A percentile compares a stretch with the other conserved stretches of the same genome.
phyloP scores from a whole-genome alignment of 2,329 filamentous ascomycete genomes.

The Penicillium sp. region DNA sequence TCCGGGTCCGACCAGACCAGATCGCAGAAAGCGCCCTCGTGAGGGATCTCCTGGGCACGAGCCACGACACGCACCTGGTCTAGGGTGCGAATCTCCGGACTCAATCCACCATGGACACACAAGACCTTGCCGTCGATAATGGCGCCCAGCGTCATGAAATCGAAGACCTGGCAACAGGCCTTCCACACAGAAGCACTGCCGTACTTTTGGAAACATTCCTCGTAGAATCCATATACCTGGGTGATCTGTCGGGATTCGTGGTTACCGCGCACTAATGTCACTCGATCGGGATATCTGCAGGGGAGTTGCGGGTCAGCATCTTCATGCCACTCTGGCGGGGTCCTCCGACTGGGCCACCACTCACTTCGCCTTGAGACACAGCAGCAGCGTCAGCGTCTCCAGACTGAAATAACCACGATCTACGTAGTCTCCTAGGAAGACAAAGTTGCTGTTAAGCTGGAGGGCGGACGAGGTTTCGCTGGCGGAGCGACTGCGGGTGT shows the following conservation, averaged over 20 bases:
- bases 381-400: slow-evolving; percentile 72
- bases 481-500: slow-evolving; percentile 30
- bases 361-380: slow-evolving; percentile 74
- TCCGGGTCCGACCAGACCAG: slow-evolving; percentile 78
- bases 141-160: slow-evolving; percentile 74
- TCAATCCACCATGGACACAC: slow-evolving; percentile 73
- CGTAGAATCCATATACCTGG: slow-evolving; percentile 78
- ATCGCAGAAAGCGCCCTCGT: slow-evolving; percentile 78
- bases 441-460: slow-evolving; percentile 68
- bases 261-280: slow-evolving; percentile 74
- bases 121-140: slow-evolving; percentile 76
- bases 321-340: too few species aligned
- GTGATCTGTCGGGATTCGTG: slow-evolving; percentile 79
- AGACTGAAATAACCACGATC: slow-evolving; percentile 75
- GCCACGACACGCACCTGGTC: slow-evolving; percentile 77
- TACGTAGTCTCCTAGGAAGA: slow-evolving; percentile 75
- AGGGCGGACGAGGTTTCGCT: slow-evolving; percentile 36
- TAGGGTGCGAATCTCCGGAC: slow-evolving; percentile 73
- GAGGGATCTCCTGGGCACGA: slow-evolving; percentile 74
- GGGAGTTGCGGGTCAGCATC: not conserved
- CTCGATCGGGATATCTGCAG: slow-evolving; percentile 69
- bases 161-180: slow-evolving; percentile 77
- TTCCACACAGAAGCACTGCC: slow-evolving; percentile 80
- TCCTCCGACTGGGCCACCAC: too few species aligned
- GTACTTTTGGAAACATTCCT: slow-evolving; percentile 77